Base-by-base conservation (phyloP, 495 filamentous ascomycete species). In the Letharia lupina region DNA sequence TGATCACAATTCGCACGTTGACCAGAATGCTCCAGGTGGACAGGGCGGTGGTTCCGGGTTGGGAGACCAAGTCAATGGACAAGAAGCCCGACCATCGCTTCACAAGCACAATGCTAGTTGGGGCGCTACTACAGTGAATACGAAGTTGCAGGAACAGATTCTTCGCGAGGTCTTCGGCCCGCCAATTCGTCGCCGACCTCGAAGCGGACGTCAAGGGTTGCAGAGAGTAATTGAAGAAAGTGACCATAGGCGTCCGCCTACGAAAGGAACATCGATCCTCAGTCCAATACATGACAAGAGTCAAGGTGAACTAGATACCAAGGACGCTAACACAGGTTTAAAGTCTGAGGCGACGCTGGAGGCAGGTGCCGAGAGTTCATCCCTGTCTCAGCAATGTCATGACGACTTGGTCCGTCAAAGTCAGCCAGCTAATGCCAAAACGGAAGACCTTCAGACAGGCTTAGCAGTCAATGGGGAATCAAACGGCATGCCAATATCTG, bases 81-180 rank as follows among this genome's bases (percentile, higher is more conserved):
- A 60, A 50, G 65, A 40, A 62, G 42, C 63, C 44, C 71, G 75
- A 61, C 76, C 76, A 45, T 67, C 71, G 11, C 70, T 78, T n/a
- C 77, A 71, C 44, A 76, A 79, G 54, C 79, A 77, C 31, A 76
- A 78, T 57, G 83, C 85, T 64, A 93, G 90, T 74, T 97, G 91
- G 95, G 94, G 94, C 16, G 91, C 91, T n/a, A 98, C 94, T 4
- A 93, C 86, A 28, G 89, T 98, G 31, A 98, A 98, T 72, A 87
- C 86, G 64, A 86, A 86, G 67, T 77, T 98, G 28, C 86, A 92
- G 58, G 92, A 96, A 70, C 89, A 96, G 73, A 93, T 98, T 28
- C 86, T 98, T 63, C 87, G 92, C 64, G 94, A 98, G 73, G 94
- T 96, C 0, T 98, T 98, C 75, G 82, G 89, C 50, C 91, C 91